Conservation (phyloP, 2,329 filamentous ascomycete species). For the Trichoderma asperellum region DNA sequence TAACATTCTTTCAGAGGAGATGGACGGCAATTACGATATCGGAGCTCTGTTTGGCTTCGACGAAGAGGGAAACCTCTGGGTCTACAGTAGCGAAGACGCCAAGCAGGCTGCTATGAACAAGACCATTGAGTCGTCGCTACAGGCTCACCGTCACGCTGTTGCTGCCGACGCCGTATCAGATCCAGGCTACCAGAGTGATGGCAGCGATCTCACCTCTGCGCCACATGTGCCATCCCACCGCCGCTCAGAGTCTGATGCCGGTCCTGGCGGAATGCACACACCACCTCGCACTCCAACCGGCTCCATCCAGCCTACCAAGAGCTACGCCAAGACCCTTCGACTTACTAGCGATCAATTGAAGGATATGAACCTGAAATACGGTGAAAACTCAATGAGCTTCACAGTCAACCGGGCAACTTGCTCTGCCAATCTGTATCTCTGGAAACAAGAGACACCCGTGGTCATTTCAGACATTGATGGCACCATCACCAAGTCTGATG, state of each 20-base stretch:
- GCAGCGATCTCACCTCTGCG: constrained; percentile 63
- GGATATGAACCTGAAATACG: constrained; percentile 76
- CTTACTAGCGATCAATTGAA: constrained; percentile 96
- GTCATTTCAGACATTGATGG: constrained; percentile 99
- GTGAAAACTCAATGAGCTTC: constrained; percentile 94
- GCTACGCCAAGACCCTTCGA: constrained; percentile 94
- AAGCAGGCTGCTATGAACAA: constrained; percentile 83
- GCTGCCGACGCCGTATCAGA: constrained; percentile 85
- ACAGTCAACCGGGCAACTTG: constrained; percentile 95
- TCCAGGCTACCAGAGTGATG: constrained; percentile 93
- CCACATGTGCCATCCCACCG: constrained; percentile 55
- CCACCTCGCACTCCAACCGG: constrained; percentile 71
- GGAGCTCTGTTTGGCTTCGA: constrained; percentile 94
- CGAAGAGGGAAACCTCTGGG: constrained; percentile 97
- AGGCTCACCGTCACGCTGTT: constrained; percentile 52
- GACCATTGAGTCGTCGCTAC: constrained; percentile 56
- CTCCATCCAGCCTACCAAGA: constrained; percentile 71
- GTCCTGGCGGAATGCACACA: constrained; percentile 59
- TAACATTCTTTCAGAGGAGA: constrained; percentile 87
- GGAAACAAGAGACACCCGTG: constrained; percentile 88
- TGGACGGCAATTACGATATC: constrained; percentile 95
- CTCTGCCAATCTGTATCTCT: constrained; percentile 89
- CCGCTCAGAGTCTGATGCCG: constrained; percentile 69
- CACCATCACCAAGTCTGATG: constrained; percentile 97
- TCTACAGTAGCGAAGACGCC: constrained; percentile 96